A percentile compares a stretch with the other conserved stretches of the same genome.
Evolutionary conservation across 352 stramenopile genomes (phyloP).

Genomic region (Globisporangium orthogonon): DNA sequence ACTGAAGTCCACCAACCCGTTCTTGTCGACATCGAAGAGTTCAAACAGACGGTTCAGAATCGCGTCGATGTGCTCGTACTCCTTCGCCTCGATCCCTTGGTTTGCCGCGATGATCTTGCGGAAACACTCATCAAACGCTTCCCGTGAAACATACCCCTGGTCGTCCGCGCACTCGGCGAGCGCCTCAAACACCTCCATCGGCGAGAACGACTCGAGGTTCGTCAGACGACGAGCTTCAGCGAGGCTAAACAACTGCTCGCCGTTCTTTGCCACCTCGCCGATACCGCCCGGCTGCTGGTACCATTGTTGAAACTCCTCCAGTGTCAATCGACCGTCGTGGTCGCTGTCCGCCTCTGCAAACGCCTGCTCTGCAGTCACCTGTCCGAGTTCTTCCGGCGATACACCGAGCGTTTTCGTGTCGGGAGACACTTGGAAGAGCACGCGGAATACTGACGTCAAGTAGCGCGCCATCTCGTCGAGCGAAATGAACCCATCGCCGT

Average conservation of each 20-base stretch:
- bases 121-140: conserved; percentile 75
- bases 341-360: conserved; percentile 64
- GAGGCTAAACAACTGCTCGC: conserved; percentile 73
- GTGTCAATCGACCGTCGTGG: conserved; percentile 68
- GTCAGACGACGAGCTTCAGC: conserved; percentile 63
- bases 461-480: conserved; percentile 85
- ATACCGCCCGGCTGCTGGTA: conserved; percentile 72
- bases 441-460: conserved; percentile 81
- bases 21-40: conserved; percentile 83
- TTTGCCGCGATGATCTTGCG: conserved; percentile 61
- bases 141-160: conserved; percentile 60
- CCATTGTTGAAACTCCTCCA: conserved; percentile 86
- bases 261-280: conserved; percentile 70
- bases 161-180: conserved; percentile 66
- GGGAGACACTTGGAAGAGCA: conserved; percentile 78
- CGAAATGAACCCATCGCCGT: conserved; percentile 86
- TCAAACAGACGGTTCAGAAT: conserved; percentile 76
- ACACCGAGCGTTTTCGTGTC: conserved; percentile 54
- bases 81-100: conserved; percentile 33
- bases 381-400: conserved; percentile 68
- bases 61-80: conserved; percentile 64
- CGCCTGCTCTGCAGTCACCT: conserved; percentile 74
- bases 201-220: conserved; percentile 65
- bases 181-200: conserved; percentile 74
- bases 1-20: conserved; percentile 79